phyloP scores from a whole-genome alignment of 192 early-diverging fungal species.

The Spizellomyces punctatus region DNA sequence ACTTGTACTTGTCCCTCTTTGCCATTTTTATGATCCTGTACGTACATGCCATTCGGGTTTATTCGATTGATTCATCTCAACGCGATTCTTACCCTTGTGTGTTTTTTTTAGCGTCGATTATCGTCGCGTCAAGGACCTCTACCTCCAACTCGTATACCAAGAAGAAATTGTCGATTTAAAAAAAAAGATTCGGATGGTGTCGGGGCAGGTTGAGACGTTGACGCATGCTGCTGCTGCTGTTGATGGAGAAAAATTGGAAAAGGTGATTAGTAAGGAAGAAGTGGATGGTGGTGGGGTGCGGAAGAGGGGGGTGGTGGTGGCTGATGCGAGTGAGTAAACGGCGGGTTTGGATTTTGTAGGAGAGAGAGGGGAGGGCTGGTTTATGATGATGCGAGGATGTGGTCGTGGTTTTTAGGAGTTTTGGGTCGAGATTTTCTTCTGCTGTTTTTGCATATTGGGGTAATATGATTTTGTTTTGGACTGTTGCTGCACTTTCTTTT shows the following conservation, averaged over 20 bases:
- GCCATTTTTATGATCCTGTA: conserved; percentile 54
- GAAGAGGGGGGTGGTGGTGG: no score
- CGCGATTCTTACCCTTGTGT: background rate
- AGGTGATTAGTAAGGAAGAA: background rate
- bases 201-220: conserved; percentile 14
- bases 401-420: no score
- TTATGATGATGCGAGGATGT: no score
- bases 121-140: conserved; percentile 49
- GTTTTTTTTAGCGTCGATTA: conserved; percentile 40
- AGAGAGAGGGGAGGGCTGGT: no score
- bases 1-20: conserved; percentile 53
- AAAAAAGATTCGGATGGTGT: conserved; percentile 19
- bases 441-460: no score
- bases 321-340: no score
- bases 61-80: no score
- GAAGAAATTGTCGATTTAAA: conserved; percentile 22
- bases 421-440: no score
- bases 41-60: conserved; percentile 20
- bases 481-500: no score
- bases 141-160: conserved; percentile 39
- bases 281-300: background rate
- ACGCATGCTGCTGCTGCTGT: background rate
- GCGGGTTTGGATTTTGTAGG: no score
- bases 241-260: no score
- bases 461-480: no score